A percentile compares a stretch with the other conserved stretches of the same genome.
Evolutionary conservation across 2,329 filamentous ascomycete species (phyloP).

Genomic region (Fusarium chlamydosporum): DNA sequence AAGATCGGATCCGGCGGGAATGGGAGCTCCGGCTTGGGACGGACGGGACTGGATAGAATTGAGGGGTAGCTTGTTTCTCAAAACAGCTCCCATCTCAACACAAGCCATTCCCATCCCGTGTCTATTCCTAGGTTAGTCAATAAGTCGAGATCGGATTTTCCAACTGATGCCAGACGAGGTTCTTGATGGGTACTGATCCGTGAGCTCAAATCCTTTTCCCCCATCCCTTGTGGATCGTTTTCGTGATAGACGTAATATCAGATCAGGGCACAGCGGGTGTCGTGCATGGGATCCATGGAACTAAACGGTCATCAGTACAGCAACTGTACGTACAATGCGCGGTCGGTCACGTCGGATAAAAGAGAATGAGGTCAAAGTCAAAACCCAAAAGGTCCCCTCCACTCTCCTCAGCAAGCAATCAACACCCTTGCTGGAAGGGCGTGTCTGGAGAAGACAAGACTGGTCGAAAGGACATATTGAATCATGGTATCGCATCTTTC

Average conservation of each 20-base stretch:
- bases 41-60: constrained; percentile 11
- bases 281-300: constrained; percentile 19
- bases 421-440: constrained; percentile 23
- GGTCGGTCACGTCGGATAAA: constrained; percentile 36
- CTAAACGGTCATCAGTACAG: constrained; percentile 22
- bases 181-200: constrained; percentile 1
- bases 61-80: constrained; percentile 38
- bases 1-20: constrained; percentile 32
- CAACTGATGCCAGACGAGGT: constrained; percentile 10
- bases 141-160: constrained; percentile 21
- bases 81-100: constrained; percentile 6
- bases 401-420: constrained; percentile 8
- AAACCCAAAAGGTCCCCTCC: constrained; percentile 30
- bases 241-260: constrained; percentile 41
- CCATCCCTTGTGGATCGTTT: constrained; percentile 20
- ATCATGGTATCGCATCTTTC: constrained; percentile 13
- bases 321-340: constrained; percentile 2
- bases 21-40: constrained; percentile 12
- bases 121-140: constrained; percentile 9
- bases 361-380: constrained; percentile 24
- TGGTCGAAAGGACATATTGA: constrained; percentile 7
- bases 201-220: constrained; percentile 9
- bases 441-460: constrained; percentile 18
- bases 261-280: constrained; percentile 41
- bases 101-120: constrained; percentile 6